phyloP scores from a whole-genome alignment of 2,329 filamentous ascomycete genomes.

The Paracoccidioides lutzii region DNA sequence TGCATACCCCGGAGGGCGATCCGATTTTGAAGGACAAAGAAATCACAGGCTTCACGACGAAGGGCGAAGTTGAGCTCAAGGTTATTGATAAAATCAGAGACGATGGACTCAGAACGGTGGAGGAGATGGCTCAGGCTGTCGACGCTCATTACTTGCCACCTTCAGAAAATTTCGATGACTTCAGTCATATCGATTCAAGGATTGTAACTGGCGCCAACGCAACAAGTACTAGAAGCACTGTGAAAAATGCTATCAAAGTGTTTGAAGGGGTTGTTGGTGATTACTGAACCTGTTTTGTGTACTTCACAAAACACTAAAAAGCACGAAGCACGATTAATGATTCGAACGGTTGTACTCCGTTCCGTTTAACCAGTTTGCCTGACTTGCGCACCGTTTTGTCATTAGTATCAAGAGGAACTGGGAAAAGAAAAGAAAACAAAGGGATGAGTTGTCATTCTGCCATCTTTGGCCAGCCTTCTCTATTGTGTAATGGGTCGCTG shows the following conservation, averaged over 20 bases:
- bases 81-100: constrained; percentile 22
- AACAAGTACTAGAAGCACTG: constrained; percentile 28
- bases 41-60: constrained; percentile 29
- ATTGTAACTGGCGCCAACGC: constrained; percentile 34
- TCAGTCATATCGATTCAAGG: constrained; percentile 11
- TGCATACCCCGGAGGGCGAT: constrained; percentile 20
- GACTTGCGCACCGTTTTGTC: too few relatives aligned
- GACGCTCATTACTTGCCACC: constrained; percentile 9
- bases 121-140: constrained; percentile 7
- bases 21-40: constrained; percentile 26
- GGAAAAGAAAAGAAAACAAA: too few relatives aligned
- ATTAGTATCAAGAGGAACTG: too few relatives aligned
- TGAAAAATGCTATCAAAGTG: constrained; percentile 26
- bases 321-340: background rate
- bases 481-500: too few relatives aligned
- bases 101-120: constrained; percentile 11
- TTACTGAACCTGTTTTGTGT: background rate
- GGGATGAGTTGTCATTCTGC: too few relatives aligned
- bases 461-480: too few relatives aligned
- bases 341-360: background rate
- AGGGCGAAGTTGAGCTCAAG: constrained; percentile 25
- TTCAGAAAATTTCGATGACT: constrained; percentile 9
- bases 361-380: too few relatives aligned
- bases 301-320: background rate
- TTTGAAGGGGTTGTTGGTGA: constrained; percentile 21